Evolutionary conservation across 2,329 filamentous ascomycete species (phyloP), one percentile per base, ranked within the genome.

Genomic region (Elsinoe ampelina): DNA sequence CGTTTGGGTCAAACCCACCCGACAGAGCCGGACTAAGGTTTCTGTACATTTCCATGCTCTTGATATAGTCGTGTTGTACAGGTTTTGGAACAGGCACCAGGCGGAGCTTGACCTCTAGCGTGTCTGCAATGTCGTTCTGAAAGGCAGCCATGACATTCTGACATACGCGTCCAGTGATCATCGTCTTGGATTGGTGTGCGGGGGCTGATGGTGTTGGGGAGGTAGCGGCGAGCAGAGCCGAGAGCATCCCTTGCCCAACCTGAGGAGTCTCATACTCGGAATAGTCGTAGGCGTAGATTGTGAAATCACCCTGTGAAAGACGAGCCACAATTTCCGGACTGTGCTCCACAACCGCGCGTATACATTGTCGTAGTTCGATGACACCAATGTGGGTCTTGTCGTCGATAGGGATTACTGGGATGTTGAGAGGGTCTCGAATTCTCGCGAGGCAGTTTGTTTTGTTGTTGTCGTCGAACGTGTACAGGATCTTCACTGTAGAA

Each of bases 231-330:
- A 97, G 77, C 19, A 85, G 83, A 80, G 87, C 86, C 36, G 93
- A 97, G 17, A 98, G 77, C 84, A 97, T 89, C 55, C 95, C 93
- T 71, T 98, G 92, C 19, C 93, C 93, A 20, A 96, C 92, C 57
- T 97, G 79, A 55, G 95, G 93, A 15, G 85, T 89, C 67, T 96
- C 91, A 61, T 88, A 87, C 72, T 98, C 93, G 11, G 93, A 96
- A 71, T 92, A 97, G 71, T 98, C 93, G 74, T 89, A 89, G 30
- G 92, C 90, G 72, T 98, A 98, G 57, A 98, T 84, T n/a, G 90
- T 93, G 73, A 93, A 98, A 73, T 98, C 91, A 26, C 65, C 66
- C 71, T 81, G 74, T 73, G 86, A 78, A 59, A 85, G 68, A 76
- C 86, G 77, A 67, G 82, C 81, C 47, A 90, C 76, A 45, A 98